Base-by-base conservation (phyloP, 2,329 filamentous ascomycete genomes). In the Aspergillus fijiensis region DNA sequence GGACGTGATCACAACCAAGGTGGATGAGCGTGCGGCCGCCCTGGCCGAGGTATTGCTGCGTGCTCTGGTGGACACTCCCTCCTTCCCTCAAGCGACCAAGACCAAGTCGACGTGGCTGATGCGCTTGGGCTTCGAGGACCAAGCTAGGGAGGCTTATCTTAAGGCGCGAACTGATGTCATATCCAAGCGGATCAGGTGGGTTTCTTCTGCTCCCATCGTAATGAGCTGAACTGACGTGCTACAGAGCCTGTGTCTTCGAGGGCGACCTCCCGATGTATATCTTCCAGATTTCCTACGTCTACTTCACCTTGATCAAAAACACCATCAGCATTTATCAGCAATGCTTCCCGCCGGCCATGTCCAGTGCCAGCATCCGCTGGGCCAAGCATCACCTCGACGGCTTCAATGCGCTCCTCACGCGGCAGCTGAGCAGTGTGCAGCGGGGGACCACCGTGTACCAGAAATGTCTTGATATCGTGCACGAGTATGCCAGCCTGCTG, bases 331-430 rank as follows among this genome's bases (percentile, higher is more conserved):
- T 91, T 70, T 97, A 95, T 76, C 92, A 96, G 80, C 77, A 79
- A 56, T 96, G 92, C 74, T 98, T 98, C 73, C 89, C 92, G 11
- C 84, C 91, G 27, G 82, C 87, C 14, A 91, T 95, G 81, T 96
- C 95, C 84, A 96, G 92, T 70, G 92, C 93, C 0, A 96, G 92
- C 69, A 94, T 99, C 69, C 96, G 94, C 72, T 99, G 95, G 95
- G 93, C 92, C n/a, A 98, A 97, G 76, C 89, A 95, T 68, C 88
- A 96, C 72, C 87, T 98, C 1, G 93, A 97, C 68, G 87, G 87
- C 2, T 98, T 98, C 81, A 98, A 97, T 70, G 83, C 83, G 50
- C 87, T 95, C 54, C 81, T 99, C 42, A 86, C 84, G 39, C 83
- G 94, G 60, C 95, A 98, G 77, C 80, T 99, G 62, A 96, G 92